A percentile compares a stretch with the other conserved stretches of the same genome.
Evolutionary conservation across 2,329 filamentous ascomycete genomes (phyloP).

Genomic region (Aspergillus piperis): DNA sequence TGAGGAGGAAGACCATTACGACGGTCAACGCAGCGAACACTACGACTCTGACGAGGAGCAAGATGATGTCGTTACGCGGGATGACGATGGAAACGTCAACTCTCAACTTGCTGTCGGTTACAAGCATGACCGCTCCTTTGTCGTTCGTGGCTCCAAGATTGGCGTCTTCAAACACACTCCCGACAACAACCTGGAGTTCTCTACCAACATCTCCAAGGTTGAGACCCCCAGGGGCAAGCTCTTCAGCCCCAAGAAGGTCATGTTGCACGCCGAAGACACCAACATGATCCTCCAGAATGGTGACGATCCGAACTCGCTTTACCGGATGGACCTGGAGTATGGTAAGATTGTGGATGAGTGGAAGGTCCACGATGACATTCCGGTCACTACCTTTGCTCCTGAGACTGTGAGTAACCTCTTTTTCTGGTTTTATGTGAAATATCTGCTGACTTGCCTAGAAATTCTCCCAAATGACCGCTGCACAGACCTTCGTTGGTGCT

Average conservation of each 20-base stretch:
- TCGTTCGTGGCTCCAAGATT: constrained; percentile 96
- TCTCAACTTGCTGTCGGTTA: constrained; percentile 94
- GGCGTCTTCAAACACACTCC: constrained; percentile 96
- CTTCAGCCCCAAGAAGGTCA: constrained; percentile 94
- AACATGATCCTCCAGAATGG: constrained; percentile 86
- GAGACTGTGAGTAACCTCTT: constrained; percentile 63
- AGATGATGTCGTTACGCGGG: constrained; percentile 67
- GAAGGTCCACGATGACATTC: constrained; percentile 96
- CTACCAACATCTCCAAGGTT: constrained; percentile 95
- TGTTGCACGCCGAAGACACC: constrained; percentile 87
- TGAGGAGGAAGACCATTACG: constrained; percentile 62
- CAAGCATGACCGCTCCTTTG: constrained; percentile 95
- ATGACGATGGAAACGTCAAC: constrained; percentile 81
- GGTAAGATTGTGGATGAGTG: constrained; percentile 98
- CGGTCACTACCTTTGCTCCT: constrained; percentile 86
- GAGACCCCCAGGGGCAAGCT: constrained; percentile 82
- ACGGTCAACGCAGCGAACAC: constrained; percentile 68
- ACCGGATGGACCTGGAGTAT: constrained; percentile 96
- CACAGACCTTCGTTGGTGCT: constrained; percentile 92
- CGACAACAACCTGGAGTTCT: constrained; percentile 91
- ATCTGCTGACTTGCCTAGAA: constrained; percentile 58
- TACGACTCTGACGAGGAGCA: constrained; percentile 78
- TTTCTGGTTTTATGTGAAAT: background rate
- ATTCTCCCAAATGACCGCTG: constrained; percentile 94
- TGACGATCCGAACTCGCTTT: constrained; percentile 83